Evolutionary conservation across 2,329 filamentous ascomycete genomes (phyloP), one percentile per base, ranked within the genome.

Genomic region (Talaromyces sp.): DNA sequence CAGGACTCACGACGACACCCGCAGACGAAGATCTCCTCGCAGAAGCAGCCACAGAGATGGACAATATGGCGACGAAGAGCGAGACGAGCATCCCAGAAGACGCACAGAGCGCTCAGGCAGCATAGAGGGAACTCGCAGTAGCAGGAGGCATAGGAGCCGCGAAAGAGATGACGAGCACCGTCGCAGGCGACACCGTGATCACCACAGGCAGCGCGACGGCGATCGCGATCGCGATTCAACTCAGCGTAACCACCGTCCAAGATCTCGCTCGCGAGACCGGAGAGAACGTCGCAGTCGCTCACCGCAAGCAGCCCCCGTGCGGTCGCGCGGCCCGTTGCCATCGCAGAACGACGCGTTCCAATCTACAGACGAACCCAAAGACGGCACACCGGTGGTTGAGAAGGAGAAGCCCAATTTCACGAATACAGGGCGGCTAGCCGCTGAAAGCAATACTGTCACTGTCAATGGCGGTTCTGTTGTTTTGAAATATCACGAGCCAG

Each of bases 401-500:
- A 75, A 95, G 71, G 89, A 98, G 73, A 93, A 92, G 75, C 90
- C 93, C 47, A 99, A 97, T 76, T 96, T 89, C 75, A 86, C 84
- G 23, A 86, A 83, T 36, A 92, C 92, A 0, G 95, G 95, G 31
- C 81, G 89, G 7, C 82, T 99, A 18, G 95, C 95, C 2, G 91
- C 92, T 52, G 92, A 92, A 66, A 92, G 92, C 57, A 98, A 99
- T 74, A 87, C 87, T 7, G 87, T 96, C 65, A 85, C 85, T 23
- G 72, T 76, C 9, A 68, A 69, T 42, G 75, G 73, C 69, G 91
- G 91, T 61, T 84, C 84, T 27, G 87, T 96, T 60, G 87, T 91
- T 3, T 85, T 99, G 54, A 98, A 98, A 80, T 99, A 99, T 76
- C 91, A 97, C 78, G 95, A 99, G 76, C 95, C 95, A 1, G 80